Evolutionary conservation across 441 rosid species (phyloP), one percentile per base, ranked within the genome.

Genomic region (Lepidium campestre): DNA sequence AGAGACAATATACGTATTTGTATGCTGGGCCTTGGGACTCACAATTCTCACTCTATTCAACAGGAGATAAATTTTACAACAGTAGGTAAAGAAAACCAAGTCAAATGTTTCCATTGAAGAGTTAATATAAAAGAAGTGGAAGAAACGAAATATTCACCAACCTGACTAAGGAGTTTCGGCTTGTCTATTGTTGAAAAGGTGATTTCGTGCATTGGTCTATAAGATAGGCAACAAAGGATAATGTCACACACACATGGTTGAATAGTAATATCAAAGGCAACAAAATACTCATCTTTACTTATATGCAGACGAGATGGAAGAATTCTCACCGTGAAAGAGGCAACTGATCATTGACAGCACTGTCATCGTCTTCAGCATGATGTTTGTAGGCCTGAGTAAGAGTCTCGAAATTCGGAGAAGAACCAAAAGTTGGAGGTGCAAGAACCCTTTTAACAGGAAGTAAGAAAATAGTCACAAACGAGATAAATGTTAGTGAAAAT

Each of bases 81-180:
- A 11, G 29, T 23, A 17, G 13, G 40, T 8, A 29, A 69, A 4
- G 27, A 52, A 54, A 6, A 41, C 29, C 27, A 63, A 62, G 23
- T 67, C 63, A 40, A 39, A 23, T 34, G 46, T 25, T 45, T 22
- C 25, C 27, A 48, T n/a, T 3, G 48, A 10, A 48, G 10, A 57
- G 60, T 15, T 27, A 5, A 57, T 25, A 29, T 6, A 15, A 54
- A 54, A 29, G 45, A 44, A 49, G 22, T 10, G 49, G 19, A 44
- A 10, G 41, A 50, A 54, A 41, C n/a, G 34, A 49, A 25, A 42
- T 32, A 57, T 55, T 37, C 52, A 83, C 83, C 65, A 75, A 91
- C 99, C 97, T 94, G 82, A 71, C 93, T 86, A 25, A 91, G 94
- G 67, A 91, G 97, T 80, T 91, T 94, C 7, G 90, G 97, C 82